Evolutionary conservation across 306 rosid species (phyloP), one percentile per base, ranked within the genome.

Genomic region (Erythrophleum fordii): DNA sequence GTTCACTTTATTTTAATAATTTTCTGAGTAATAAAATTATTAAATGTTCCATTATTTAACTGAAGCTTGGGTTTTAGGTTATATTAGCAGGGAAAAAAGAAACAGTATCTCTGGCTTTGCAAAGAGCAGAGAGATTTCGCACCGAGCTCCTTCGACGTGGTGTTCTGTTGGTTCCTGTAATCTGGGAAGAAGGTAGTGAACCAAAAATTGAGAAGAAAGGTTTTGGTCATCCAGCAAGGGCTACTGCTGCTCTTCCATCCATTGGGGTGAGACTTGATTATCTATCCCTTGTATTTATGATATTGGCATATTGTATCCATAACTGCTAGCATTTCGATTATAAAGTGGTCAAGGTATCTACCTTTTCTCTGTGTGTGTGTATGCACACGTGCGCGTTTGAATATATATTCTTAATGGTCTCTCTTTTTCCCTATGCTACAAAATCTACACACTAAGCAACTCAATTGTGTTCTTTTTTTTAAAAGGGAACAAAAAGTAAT

Each of bases 11-110:
- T 10, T 13, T 67, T 37, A 37, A 26, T 55, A 68, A 23, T 20
- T 44, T 20, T 22, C 72, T 46, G 58, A 49, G 67, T 62, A 16
- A 59, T 59, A 14, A 34, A 34, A 28, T 26, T 59, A 59, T 59
- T 11, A 12, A 42, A 26, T 59, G 39, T 55, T 76, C 48, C 59
- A 64, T 74, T 61, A 74, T 75, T 66, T 75, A 70, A 84, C 74
- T 46, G 37, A 80, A 81, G 77, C 75, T 87, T 88, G 41, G 81
- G 81, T 75, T 88, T 60, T 84, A 95, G 99, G 99, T 95, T 75
- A 95, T 95, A 73, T 81, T 95, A 87, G 98, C 99, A 73, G 99
- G 99, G 66, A 88, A 85, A 71, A 93, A 87, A 77, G 98, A 92
- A 86, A 85, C 92, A 0, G 94, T 95, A 60, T 83, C 93, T 72